Base-by-base conservation (phyloP, 106 monocot genomes). In the Dendrobium catenatum region DNA sequence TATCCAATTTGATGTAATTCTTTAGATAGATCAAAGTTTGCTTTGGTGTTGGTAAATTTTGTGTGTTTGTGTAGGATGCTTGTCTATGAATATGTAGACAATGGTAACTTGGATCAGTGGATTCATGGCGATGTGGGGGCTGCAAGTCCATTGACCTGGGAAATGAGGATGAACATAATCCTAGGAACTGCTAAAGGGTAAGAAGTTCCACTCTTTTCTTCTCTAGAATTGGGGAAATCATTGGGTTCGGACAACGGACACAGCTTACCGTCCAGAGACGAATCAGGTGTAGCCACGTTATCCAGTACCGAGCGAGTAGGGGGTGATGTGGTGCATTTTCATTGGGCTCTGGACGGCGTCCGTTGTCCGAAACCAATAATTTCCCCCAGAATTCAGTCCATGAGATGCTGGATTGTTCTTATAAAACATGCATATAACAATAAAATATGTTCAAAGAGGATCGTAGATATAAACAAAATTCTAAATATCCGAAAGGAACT, bases 41-140 rank as follows among this genome's bases (percentile, higher is more conserved):
- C 46, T 44, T 75, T 58, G 9, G 16, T 61, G 5, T 4, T 46
- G 16, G 41, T 33, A 41, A 48, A 48, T 76, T 67, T 37, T n/a
- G 49, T 70, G 64, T 29, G 29, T 72, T 77, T 7, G 19, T 9
- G 17, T 73, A 87, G 87, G 68, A 87, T 87, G 87, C 87, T 87
- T n/a, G 87, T 87, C 11, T 87, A 87, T 56, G 87, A 87, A 81
- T 87, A 87, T 79, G 81, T 81, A 26, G 84, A 78, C 75, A 87
- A 87, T 70, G 87, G 87, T 9, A 87, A 84, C 79, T 75, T 87
- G 55, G 87, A 87, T 43, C 84, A 68, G 54, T 87, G 87, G 87
- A 81, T 87, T 74, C 87, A 81, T 81, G 84, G 87, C 22, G 84
- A 86, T 68, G n/a, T 80, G 0, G 83, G 86, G 17, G 77, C 77